Base-by-base conservation (phyloP, 2,329 filamentous ascomycete genomes). In the Pseudocercospora pini-densiflorae region DNA sequence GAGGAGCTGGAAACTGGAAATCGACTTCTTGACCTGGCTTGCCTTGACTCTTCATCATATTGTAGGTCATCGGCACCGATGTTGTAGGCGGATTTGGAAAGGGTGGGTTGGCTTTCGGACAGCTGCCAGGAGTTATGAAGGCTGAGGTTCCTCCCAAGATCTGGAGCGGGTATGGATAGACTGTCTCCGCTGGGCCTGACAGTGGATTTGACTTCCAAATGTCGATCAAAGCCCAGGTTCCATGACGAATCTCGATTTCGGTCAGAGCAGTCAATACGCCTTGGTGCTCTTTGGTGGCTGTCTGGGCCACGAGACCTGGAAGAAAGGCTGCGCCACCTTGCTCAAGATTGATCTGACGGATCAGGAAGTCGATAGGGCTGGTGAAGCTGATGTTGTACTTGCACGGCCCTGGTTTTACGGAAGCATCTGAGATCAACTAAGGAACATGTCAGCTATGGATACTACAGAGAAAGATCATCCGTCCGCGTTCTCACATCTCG, bases 131-230 rank as follows among this genome's bases (percentile, higher is more conserved):
- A 29, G 78, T 63, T 24, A 79, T 64, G 62, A 75, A 78, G 19
- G 67, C 63, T 51, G 76, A 78, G 8, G 79, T 81, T 5, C 73
- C 75, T 53, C 79, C 77, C 29, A 82, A 72, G 45, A 82, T 78
- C 70, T 82, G 72, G 67, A 80, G 80, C n/a, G 79, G 78, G 64
- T 81, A 81, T 2, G 79, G 79, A 68, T 77, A 83, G 2, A 77
- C 72, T 3, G 81, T 82, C 68, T 83, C 81, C 2, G 73, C 60
- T 0, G 81, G 79, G 1, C 81, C 81, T 5, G 70, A 77, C 64
- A 83, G 82, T 0, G 81, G 81, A 53, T 78, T 76, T 1, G 64
- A 63, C 19, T 78, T 76, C 75, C 79, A 82, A 29, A 81, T 77
- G 33, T 81, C 79, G 55, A 82, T 79, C 45, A 83, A 66, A 2